Base-by-base conservation (phyloP, 805 yeast genomes). In the Cyberlindnera americana region DNA sequence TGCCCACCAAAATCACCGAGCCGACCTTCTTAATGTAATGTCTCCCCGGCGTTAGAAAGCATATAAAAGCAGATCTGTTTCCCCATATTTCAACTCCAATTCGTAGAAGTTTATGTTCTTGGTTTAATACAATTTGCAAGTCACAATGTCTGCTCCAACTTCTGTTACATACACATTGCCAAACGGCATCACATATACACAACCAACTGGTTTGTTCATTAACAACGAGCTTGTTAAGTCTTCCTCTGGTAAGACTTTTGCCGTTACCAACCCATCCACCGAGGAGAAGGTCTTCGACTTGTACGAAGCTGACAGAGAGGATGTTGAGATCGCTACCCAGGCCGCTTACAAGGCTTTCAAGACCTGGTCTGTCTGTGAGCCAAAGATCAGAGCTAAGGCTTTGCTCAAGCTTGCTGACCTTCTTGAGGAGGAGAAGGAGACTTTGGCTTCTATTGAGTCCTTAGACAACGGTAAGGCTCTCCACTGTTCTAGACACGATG, bases 281-380 rank as follows among this genome's bases (percentile, higher is more conserved):
- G 84, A 78, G 63, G 83, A 78, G 57, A 64, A 66, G 41, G 70
- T 79, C 43, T 67, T 76, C 44, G 70, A 72, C 40, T 72, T 79
- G 35, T 66, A 72, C 50, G 76, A 73, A 55, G 78, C 75, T 38
- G 60, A 64, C 44, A 66, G 58, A 37, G 77, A 65, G 41, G 78
- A 74, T 53, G 70, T 74, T 24, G 77, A 73, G 44, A 41, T 59
- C 40, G 79, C 79, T 11, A 77, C 71, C 22, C 72, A 73, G 33
- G 85, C 88, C 28, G 95, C 95, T 28, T 66, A 72, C 50, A 67
- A 67, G 36, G 93, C 93, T 21, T 83, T 77, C 72, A 64, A 77
- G 40, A 36, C 46, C 29, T 73, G 78, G 78, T 64, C 73, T 29
- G 59, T 60, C 24, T 61, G 61, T 29, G 77, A 73, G 50, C 78